These are phyloP conservation scores for Pyrenochaeta sp. DNA, from an alignment of 2,329 filamentous ascomycete genomes.

Conservation along the genomic window DNA sequence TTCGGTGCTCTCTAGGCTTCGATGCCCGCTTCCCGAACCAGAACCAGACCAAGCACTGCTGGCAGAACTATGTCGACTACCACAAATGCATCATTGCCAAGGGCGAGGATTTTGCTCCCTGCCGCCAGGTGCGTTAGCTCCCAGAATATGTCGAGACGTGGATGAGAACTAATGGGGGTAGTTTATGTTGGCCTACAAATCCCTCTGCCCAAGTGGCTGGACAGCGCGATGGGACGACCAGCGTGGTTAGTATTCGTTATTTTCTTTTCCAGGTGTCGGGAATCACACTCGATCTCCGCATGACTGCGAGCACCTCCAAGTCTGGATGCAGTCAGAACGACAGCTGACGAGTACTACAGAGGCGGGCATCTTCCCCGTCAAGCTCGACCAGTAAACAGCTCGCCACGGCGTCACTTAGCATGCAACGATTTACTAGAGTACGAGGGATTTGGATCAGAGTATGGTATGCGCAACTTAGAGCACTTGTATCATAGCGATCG, in stretches of 20 bases:
- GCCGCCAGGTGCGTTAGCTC: slow-evolving; percentile 77
- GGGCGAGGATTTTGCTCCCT: slow-evolving; percentile 97
- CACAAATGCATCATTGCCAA: slow-evolving; percentile 99
- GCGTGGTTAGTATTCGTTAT: slow-evolving; percentile 71
- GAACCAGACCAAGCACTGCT: slow-evolving; percentile 99
- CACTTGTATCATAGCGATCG: slow-evolving; percentile 41
- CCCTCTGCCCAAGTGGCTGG: slow-evolving; percentile 96
- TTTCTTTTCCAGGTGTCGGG: background rate
- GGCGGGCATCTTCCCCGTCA: slow-evolving; percentile 47
- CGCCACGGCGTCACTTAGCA: slow-evolving; percentile 17
- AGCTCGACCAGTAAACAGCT: slow-evolving; percentile 47
- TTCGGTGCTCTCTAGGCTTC: slow-evolving; percentile 71
- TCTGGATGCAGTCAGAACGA: background rate
- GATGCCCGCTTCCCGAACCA: slow-evolving; percentile 98
- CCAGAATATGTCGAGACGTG: background rate
- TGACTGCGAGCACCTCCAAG: background rate
- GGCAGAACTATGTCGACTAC: slow-evolving; percentile 99
- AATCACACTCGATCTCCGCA: background rate
- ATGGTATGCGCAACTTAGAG: slow-evolving; percentile 31
- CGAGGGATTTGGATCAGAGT: slow-evolving; percentile 31
- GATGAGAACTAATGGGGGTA: slow-evolving; percentile 52
- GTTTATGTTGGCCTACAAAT: slow-evolving; percentile 97
- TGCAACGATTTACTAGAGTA: slow-evolving; percentile 26
- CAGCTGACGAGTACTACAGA: slow-evolving; percentile 27
- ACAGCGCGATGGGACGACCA: slow-evolving; percentile 96